Evolutionary conservation across 2,329 filamentous ascomycete genomes (phyloP).

Genomic region (Scleromitrula shiraiana): DNA sequence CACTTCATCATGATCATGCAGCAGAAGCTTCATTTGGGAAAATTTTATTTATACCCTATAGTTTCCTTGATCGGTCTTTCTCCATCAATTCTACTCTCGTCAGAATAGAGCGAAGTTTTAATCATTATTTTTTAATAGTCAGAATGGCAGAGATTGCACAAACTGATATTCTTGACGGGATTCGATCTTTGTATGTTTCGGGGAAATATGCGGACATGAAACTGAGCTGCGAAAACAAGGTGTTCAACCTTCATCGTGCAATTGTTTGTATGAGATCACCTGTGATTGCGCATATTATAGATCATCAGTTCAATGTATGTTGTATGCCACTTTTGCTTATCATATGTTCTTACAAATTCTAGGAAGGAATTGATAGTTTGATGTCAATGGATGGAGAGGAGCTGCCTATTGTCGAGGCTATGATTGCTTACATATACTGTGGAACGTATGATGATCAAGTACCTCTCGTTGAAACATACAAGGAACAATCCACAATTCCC

Average conservation of each 20-base stretch:
- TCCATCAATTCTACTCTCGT: no score
- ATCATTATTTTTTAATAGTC: no score
- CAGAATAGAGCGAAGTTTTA: no score
- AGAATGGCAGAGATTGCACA: no score
- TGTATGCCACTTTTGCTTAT: not conserved
- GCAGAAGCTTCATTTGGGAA: no score
- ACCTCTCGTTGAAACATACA: no score
- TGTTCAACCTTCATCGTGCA: conserved; percentile 15
- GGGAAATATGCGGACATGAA: conserved; percentile 17
- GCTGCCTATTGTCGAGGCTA: conserved; percentile 62
- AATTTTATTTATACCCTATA: no score
- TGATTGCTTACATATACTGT: conserved; percentile 68
- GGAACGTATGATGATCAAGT: conserved; percentile 4
- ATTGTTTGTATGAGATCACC: conserved; percentile 19
- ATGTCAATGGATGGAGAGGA: conserved; percentile 56
- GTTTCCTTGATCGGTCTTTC: no score
- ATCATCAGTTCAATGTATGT: conserved; percentile 14
- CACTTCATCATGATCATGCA: no score
- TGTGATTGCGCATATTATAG: conserved; percentile 14
- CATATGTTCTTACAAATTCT: not conserved
- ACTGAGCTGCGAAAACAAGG: conserved; percentile 13
- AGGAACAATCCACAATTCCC: no score
- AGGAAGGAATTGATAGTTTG: conserved; percentile 5
- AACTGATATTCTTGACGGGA: not conserved
- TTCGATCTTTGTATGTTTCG: conserved; percentile 4